Evolutionary conservation across 305 asterid species (phyloP).

Genomic region (Salvia sclarea): DNA sequence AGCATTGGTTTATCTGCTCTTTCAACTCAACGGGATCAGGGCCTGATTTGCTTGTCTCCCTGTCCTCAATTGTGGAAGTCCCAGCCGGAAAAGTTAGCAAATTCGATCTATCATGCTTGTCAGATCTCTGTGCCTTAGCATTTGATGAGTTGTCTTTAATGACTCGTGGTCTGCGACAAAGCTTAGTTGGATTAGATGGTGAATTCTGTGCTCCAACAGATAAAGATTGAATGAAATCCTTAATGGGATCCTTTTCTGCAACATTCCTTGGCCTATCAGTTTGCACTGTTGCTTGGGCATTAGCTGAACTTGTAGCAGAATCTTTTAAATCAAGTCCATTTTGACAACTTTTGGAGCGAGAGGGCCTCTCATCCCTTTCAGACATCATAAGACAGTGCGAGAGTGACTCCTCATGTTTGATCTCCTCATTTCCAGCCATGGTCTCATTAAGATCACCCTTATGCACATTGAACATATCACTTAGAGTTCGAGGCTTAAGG

Average conservation of each 20-base stretch:
- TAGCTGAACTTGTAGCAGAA: slow-evolving; percentile 7
- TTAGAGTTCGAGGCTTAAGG: slow-evolving; percentile 16
- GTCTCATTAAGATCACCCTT: slow-evolving; percentile 19
- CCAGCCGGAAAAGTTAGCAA: slow-evolving; percentile 14
- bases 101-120: slow-evolving; percentile 26
- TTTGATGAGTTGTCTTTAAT: slow-evolving; percentile 18
- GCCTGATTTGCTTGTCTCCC: slow-evolving; percentile 27
- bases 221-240: slow-evolving; percentile 33
- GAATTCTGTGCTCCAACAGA: slow-evolving; percentile 24
- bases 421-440: slow-evolving; percentile 27
- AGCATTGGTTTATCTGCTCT: slow-evolving; percentile 24
- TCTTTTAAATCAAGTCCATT: slow-evolving; percentile 15
- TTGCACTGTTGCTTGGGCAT: no score
- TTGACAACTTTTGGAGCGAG: slow-evolving; percentile 14
- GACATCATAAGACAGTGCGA: slow-evolving; percentile 9
- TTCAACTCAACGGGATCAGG: neutral
- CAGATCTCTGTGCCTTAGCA: slow-evolving; percentile 25
- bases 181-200: slow-evolving; percentile 15
- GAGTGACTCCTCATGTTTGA: slow-evolving; percentile 18
- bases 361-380: slow-evolving; percentile 19
- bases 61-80: slow-evolving; percentile 30
- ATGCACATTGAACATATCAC: slow-evolving; percentile 21
- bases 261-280: no score
- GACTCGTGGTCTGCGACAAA: slow-evolving; percentile 21
- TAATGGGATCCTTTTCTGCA: slow-evolving; percentile 9